phyloP scores from a whole-genome alignment of 31 red algal species.

The Endocladia muricata region DNA sequence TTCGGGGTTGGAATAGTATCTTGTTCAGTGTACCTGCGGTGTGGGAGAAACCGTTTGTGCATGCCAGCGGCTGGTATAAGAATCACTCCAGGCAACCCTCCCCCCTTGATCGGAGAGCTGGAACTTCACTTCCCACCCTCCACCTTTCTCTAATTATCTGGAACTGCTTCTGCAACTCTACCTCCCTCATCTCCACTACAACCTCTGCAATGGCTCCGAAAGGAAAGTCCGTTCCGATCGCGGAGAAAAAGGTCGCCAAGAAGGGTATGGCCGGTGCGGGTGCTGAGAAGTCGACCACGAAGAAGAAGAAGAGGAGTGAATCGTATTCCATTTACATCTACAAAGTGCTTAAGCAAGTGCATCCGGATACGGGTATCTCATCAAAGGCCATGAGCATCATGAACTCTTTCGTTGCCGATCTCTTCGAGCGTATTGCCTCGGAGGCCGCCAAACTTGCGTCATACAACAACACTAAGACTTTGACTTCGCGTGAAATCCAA shows the following conservation, averaged over 20 bases:
- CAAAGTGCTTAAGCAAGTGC: slow-evolving; percentile 98
- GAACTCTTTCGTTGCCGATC: slow-evolving; percentile 98
- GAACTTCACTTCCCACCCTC: slow-evolving; percentile 9
- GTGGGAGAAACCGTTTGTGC: too few relatives aligned
- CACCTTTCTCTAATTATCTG: neutral
- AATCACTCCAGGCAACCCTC: neutral
- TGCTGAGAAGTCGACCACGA: slow-evolving; percentile 61
- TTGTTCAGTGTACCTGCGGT: too few relatives aligned
- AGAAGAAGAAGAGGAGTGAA: slow-evolving; percentile 96
- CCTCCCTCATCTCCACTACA: neutral
- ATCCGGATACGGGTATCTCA: slow-evolving; percentile 96
- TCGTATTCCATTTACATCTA: slow-evolving; percentile 98
- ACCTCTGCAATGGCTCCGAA: slow-evolving; percentile 78
- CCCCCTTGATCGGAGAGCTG: neutral
- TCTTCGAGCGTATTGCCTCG: slow-evolving; percentile 94
- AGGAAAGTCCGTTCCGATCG: slow-evolving; percentile 88
- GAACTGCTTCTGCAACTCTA: neutral
- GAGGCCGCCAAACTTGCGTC: slow-evolving; percentile 90
- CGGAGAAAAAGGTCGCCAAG: slow-evolving; percentile 99
- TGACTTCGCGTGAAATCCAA: slow-evolving; percentile 97
- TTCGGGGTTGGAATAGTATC: too few relatives aligned
- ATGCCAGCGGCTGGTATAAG: too few relatives aligned
- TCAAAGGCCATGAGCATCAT: slow-evolving; percentile 98
- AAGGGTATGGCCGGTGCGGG: slow-evolving; percentile 60
- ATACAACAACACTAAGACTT: slow-evolving; percentile 96